Conservation (phyloP, 2,329 filamentous ascomycete genomes). For the Claviceps pusilla region DNA sequence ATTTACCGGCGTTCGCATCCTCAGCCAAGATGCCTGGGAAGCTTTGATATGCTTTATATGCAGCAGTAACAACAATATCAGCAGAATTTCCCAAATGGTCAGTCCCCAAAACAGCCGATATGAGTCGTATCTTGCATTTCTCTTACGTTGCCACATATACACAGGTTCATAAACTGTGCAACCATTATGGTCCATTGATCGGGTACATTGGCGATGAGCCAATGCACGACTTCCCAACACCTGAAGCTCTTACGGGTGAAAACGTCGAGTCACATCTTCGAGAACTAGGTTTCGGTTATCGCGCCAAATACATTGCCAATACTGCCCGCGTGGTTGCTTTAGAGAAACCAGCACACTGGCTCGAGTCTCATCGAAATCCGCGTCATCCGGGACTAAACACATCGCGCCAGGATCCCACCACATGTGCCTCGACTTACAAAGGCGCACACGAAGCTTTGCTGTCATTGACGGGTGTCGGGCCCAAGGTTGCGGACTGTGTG, state of each 20-base stretch:
- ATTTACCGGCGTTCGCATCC: conserved; percentile 81
- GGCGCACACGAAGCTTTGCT: conserved; percentile 69
- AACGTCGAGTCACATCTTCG: conserved; percentile 70
- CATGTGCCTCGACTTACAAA: conserved; percentile 44
- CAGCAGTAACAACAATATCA: conserved; percentile 97
- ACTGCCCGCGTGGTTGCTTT: conserved; percentile 63
- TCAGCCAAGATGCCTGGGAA: conserved; percentile 94
- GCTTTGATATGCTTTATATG: conserved; percentile 89
- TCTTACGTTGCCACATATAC: not conserved
- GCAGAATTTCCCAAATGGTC: conserved; percentile 92
- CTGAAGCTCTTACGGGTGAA: conserved; percentile 53
- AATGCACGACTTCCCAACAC: conserved; percentile 78
- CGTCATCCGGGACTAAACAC: conserved; percentile 45
- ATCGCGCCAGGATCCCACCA: conserved; percentile 14
- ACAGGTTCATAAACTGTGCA: conserved; percentile 71
- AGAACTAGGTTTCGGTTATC: conserved; percentile 80
- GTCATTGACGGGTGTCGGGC: conserved; percentile 72
- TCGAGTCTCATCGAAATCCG: conserved; percentile 64
- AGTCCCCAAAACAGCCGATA: conserved; percentile 4
- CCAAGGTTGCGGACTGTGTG: conserved; percentile 94
- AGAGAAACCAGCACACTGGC: conserved; percentile 57
- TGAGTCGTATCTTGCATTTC: too few species aligned
- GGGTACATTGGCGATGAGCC: conserved; percentile 52
- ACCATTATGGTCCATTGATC: conserved; percentile 67
- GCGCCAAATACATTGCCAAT: conserved; percentile 80